Conservation (phyloP, 2,329 filamentous ascomycete species). For the Nannizziopsis arthrosporioides region DNA sequence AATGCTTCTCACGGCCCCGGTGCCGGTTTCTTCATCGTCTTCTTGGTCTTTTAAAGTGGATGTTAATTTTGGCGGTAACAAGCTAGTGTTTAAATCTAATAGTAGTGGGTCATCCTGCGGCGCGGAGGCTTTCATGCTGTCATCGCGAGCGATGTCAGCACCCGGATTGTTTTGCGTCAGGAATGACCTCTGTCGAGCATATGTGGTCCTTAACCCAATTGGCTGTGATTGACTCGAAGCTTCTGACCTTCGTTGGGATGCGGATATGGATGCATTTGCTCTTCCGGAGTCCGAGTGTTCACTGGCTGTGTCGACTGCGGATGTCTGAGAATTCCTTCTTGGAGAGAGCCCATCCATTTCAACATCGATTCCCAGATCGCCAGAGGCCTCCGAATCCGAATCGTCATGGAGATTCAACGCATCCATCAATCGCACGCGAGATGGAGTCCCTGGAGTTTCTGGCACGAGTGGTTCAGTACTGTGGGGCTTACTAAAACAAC, state of each 20-base stretch:
- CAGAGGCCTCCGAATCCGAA: neutral
- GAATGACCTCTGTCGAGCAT: slow-evolving; percentile 49
- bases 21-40: slow-evolving; percentile 30
- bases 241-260: slow-evolving; percentile 8
- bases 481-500: neutral
- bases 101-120: slow-evolving; percentile 2
- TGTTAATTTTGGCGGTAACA: neutral
- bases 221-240: slow-evolving; percentile 15
- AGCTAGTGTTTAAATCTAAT: slow-evolving; percentile 1
- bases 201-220: slow-evolving; percentile 42
- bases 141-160: slow-evolving; percentile 1
- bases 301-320: neutral
- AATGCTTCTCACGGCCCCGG: slow-evolving; percentile 41
- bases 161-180: slow-evolving; percentile 39
- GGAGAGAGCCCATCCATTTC: slow-evolving; percentile 1
- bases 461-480: neutral
- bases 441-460: neutral
- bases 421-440: slow-evolving; percentile 28
- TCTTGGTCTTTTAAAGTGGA: slow-evolving; percentile 31
- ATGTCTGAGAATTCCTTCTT: slow-evolving; percentile 4
- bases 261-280: neutral
- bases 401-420: slow-evolving; percentile 17
- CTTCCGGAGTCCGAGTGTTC: neutral
- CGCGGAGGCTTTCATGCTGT: neutral
- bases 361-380: neutral